phyloP scores from a whole-genome alignment of 1,139 yeast genomes.

The Blastobotrys proliferans region DNA sequence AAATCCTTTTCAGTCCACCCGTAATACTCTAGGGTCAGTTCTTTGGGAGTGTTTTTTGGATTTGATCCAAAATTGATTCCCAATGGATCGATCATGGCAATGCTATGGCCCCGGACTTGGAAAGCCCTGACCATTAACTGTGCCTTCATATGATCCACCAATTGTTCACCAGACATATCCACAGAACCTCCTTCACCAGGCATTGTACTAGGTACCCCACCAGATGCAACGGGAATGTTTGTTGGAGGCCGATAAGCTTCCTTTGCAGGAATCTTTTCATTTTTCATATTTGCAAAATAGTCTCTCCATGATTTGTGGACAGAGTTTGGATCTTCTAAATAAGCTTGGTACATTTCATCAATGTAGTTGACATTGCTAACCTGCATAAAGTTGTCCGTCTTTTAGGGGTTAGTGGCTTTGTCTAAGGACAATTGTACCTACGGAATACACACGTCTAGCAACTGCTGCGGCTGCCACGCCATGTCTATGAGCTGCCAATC shows the following conservation, averaged over 20 bases:
- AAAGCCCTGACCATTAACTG: slow-evolving; percentile 94
- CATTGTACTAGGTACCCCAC: slow-evolving; percentile 49
- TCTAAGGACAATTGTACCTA: neutral
- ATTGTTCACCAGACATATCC: slow-evolving; percentile 22
- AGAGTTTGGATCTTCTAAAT: slow-evolving; percentile 83
- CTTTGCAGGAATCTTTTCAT: slow-evolving; percentile 55
- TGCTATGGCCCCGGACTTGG: slow-evolving; percentile 94
- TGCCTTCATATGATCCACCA: slow-evolving; percentile 82
- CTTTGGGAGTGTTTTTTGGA: slow-evolving; percentile 60
- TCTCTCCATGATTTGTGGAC: slow-evolving; percentile 93
- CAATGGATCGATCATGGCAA: slow-evolving; percentile 89
- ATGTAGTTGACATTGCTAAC: slow-evolving; percentile 85
- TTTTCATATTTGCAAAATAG: slow-evolving; percentile 83
- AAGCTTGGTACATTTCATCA: slow-evolving; percentile 95
- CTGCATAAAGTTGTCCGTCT: slow-evolving; percentile 68
- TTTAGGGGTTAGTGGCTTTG: neutral
- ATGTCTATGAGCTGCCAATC: too few species aligned
- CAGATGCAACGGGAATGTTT: slow-evolving; percentile 65
- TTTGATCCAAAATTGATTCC: slow-evolving; percentile 67
- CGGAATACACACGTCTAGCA: slow-evolving; percentile 5
- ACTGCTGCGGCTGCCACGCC: too few species aligned
- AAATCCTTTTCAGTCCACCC: slow-evolving; percentile 82
- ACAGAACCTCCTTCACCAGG: slow-evolving; percentile 37
- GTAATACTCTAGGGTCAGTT: slow-evolving; percentile 82
- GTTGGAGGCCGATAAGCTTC: slow-evolving; percentile 84